These are phyloP conservation scores for Xylaria flabelliformis DNA, from an alignment of 495 filamentous ascomycete genomes.

Conservation along the genomic window DNA sequence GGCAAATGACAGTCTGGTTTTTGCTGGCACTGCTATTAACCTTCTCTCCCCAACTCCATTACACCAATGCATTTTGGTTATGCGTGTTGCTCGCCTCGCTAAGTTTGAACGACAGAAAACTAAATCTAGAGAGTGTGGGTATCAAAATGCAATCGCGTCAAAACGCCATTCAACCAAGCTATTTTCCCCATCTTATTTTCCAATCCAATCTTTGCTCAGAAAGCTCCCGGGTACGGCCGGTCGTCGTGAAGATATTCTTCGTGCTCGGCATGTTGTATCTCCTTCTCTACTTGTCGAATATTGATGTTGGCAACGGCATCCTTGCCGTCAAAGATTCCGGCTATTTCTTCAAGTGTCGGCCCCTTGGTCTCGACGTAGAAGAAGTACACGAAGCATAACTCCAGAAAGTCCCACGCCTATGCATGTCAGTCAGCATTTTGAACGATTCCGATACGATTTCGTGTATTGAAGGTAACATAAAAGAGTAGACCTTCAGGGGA, in stretches of 20 bases:
- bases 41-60: slow-evolving; percentile 9
- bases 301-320: slow-evolving; percentile 58
- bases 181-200: not conserved
- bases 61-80: slow-evolving; percentile 10
- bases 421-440: slow-evolving; percentile 14
- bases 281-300: slow-evolving; percentile 55
- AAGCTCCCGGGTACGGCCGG: slow-evolving; percentile 24
- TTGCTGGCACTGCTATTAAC: not conserved
- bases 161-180: not conserved
- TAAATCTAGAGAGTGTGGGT: slow-evolving; percentile 23
- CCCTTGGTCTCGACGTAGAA: slow-evolving; percentile 71
- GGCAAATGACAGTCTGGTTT: slow-evolving; percentile 14
- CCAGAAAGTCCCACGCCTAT: slow-evolving; percentile 61
- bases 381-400: slow-evolving; percentile 69
- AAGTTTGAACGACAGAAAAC: not conserved
- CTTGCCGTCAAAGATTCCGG: slow-evolving; percentile 64
- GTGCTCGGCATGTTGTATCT: slow-evolving; percentile 47
- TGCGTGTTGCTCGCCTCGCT: not conserved
- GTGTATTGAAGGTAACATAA: not conserved
- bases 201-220: not conserved
- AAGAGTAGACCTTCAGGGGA: not conserved
- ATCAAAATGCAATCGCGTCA: slow-evolving; percentile 21
- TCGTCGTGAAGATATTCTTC: slow-evolving; percentile 40
- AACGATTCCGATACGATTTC: not conserved
- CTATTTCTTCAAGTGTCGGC: slow-evolving; percentile 68